A percentile compares a stretch with the other conserved stretches of the same genome.
Conservation (phyloP, 768 basidiomycete species). For the Phanerochaete carnosa region DNA sequence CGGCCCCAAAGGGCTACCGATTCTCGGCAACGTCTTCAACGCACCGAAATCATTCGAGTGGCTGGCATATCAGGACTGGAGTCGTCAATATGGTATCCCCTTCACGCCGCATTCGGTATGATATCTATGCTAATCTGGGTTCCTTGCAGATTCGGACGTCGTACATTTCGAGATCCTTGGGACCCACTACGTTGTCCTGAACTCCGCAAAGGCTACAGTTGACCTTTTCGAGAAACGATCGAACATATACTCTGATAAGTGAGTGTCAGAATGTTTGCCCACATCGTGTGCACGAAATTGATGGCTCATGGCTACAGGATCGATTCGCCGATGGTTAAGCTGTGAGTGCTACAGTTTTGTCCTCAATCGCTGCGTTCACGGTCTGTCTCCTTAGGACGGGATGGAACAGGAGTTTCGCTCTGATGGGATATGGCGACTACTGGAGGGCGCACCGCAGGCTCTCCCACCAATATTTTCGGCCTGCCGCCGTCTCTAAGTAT, state of each 20-base stretch:
- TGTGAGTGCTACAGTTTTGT: neutral
- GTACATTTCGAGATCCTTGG: conserved; percentile 12
- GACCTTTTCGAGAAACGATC: conserved; percentile 47
- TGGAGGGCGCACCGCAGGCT: conserved; percentile 9
- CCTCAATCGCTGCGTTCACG: neutral
- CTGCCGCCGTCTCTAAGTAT: neutral
- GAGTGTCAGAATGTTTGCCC: neutral
- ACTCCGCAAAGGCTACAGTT: conserved; percentile 35
- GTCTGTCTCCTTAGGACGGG: conserved; percentile 2
- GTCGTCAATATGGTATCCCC: neutral
- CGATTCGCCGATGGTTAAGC: neutral
- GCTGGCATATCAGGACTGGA: neutral
- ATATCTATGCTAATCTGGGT: no score
- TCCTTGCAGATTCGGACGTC: conserved; percentile 9
- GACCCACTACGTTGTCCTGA: conserved; percentile 31
- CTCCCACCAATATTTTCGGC: conserved; percentile 10
- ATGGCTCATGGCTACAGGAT: conserved; percentile 14
- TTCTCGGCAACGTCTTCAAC: neutral
- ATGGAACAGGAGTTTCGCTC: conserved; percentile 3
- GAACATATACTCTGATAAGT: conserved; percentile 35
- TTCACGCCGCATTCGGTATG: no score
- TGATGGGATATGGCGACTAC: conserved; percentile 10
- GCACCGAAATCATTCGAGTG: neutral
- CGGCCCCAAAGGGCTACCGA: neutral
- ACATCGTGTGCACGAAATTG: neutral